Conservation (phyloP, 768 basidiomycete genomes). For the Melanogaster broomeanus region DNA sequence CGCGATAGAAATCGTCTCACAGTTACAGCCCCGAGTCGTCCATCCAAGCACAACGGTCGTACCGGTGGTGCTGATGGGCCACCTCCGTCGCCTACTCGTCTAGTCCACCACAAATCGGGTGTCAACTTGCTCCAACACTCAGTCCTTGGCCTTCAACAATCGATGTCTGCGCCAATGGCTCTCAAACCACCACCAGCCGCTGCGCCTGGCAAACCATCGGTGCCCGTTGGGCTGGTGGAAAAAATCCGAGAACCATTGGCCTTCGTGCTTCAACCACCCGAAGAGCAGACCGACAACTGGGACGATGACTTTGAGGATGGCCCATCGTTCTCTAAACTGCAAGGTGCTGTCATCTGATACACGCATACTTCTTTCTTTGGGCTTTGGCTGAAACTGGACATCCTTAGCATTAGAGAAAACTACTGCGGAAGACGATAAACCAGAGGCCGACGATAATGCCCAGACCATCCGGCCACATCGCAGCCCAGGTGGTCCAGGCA, state of each 20-base stretch:
- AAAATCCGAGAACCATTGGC: constrained; percentile 56
- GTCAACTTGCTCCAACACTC: constrained; percentile 32
- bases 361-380: neutral
- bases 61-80: constrained; percentile 35
- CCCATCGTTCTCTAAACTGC: constrained; percentile 83
- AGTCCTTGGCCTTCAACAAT: constrained; percentile 36
- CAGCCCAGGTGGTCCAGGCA: constrained; percentile 58
- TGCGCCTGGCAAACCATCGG: constrained; percentile 19
- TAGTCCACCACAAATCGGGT: constrained; percentile 27
- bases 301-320: constrained; percentile 98
- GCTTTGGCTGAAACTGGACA: neutral
- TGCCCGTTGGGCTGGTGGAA: constrained; percentile 35
- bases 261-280: constrained; percentile 68
- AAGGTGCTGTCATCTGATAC: constrained; percentile 38
- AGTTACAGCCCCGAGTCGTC: constrained; percentile 64
- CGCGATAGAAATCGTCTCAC: constrained; percentile 4
- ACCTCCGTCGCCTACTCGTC: constrained; percentile 45
- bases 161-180: constrained; percentile 32
- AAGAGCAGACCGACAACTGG: constrained; percentile 95
- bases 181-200: constrained; percentile 21
- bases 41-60: constrained; percentile 65
- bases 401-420: constrained; percentile 63
- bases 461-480: constrained; percentile 77
- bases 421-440: constrained; percentile 54
- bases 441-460: constrained; percentile 68